Evolutionary conservation across 306 rosid genomes (phyloP).

Genomic region (Citrullus mucosospermus): DNA sequence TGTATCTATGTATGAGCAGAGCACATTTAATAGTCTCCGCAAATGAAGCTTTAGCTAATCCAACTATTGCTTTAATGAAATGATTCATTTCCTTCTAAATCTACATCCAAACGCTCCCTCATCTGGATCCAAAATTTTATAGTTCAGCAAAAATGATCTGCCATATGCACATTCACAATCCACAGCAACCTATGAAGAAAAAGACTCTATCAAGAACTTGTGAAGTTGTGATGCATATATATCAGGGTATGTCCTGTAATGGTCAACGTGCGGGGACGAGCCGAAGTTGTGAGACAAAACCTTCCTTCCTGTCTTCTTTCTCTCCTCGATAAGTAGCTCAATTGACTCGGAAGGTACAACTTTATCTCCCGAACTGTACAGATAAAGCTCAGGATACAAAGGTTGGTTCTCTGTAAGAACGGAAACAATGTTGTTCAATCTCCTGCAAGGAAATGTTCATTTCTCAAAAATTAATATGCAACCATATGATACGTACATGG

Average conservation of each 20-base stretch:
- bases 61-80: background rate
- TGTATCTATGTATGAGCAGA: background rate
- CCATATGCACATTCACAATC: background rate
- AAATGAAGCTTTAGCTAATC: background rate
- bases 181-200: constrained; percentile 8
- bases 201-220: constrained; percentile 39
- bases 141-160: too few species aligned
- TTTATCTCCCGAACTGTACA: constrained; percentile 76
- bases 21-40: background rate
- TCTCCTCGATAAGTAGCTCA: constrained; percentile 57
- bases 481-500: background rate
- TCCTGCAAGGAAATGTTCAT: constrained; percentile 32
- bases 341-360: constrained; percentile 57
- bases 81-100: background rate
- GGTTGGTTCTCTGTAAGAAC: constrained; percentile 39
- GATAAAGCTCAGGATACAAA: constrained; percentile 71
- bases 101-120: background rate
- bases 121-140: too few species aligned
- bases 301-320: constrained; percentile 41
- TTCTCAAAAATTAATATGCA: background rate
- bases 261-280: constrained; percentile 83
- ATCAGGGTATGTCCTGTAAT: constrained; percentile 56
- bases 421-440: constrained; percentile 40
- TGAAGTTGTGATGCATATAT: constrained; percentile 42
- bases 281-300: constrained; percentile 55